Evolutionary conservation across 2,329 filamentous ascomycete species (phyloP), one percentile per base, ranked within the genome.

Genomic region (Ascomycota sp.): DNA sequence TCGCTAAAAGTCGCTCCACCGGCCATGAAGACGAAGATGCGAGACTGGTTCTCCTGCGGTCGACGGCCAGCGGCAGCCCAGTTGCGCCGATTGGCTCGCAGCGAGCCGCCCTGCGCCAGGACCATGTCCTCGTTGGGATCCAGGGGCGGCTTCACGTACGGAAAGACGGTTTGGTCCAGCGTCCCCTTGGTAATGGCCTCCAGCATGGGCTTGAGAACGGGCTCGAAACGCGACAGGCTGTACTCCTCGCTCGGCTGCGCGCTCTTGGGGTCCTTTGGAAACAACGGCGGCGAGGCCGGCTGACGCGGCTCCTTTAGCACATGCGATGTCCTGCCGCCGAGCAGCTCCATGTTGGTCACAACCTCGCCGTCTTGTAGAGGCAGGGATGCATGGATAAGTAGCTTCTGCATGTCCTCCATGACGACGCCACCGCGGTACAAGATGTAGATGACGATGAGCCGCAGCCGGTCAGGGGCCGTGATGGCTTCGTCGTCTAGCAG

Each of bases 1-100:
- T 98, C 89, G 5, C 81, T 83, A 49, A 86, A 93, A 0, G 89
- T 95, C 13, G 89, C 89, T 27, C 89, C 89, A 28, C 89, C 89
- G 2, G 86, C 89, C 65, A 95, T 76, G 48, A 93, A 95, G 11
- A 95, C 75, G 34, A 98, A 79, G 31, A 95, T 66, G 30, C 89
- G 73, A 49, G 98, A 89, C 31, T 77, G 71, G 38, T 85, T 91
- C 47, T 95, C 86, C 2, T 51, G 35, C 63, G 69, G 34, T 59
- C 73, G 68, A 27, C 76, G 65, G 26, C 82, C 74, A 8, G 79
- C 75, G 31, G 81, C 80, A 2, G 89, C 89, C 89, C 89, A 98
- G 25, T 85, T 93, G 2, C 86, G 89, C 44, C 93, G 91, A 11
- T 83, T 83, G 8, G 81, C 80, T 33, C 89, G 77, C 17, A 98